phyloP scores from a whole-genome alignment of 2,329 filamentous ascomycete genomes.

The Plenodomus lindquistii region DNA sequence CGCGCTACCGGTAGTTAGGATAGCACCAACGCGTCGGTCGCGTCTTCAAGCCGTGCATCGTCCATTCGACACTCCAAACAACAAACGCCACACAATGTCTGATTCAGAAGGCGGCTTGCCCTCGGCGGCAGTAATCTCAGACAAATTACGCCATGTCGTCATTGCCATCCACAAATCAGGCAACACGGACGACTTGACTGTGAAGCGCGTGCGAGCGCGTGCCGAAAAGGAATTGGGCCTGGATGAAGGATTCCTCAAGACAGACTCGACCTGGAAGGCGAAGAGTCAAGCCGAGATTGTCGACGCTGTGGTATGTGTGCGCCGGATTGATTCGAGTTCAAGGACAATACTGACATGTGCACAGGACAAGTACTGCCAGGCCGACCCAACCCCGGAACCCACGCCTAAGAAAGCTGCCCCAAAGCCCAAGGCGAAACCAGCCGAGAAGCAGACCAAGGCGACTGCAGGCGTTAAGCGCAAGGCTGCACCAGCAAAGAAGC shows the following conservation, averaged over 20 bases:
- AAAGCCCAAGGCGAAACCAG: slow-evolving; percentile 21
- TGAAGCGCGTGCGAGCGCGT: slow-evolving; percentile 59
- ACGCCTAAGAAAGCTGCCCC: slow-evolving; percentile 22
- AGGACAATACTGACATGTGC: slow-evolving; percentile 4
- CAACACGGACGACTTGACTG: slow-evolving; percentile 57
- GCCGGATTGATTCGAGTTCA: background rate
- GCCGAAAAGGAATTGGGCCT: slow-evolving; percentile 58
- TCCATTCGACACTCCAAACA: slow-evolving; percentile 10
- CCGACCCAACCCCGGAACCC: slow-evolving; percentile 25
- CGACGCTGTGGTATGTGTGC: slow-evolving; percentile 30
- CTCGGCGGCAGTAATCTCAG: slow-evolving; percentile 44
- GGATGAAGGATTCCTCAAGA: slow-evolving; percentile 59
- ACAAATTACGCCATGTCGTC: slow-evolving; percentile 48
- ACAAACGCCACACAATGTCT: slow-evolving; percentile 33
- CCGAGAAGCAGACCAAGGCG: slow-evolving; percentile 9
- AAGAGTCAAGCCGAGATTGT: slow-evolving; percentile 48
- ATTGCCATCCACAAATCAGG: slow-evolving; percentile 45
- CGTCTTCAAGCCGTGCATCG: slow-evolving; percentile 4
- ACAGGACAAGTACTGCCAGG: slow-evolving; percentile 34
- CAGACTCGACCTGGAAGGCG: slow-evolving; percentile 57
- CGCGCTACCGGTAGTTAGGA: slow-evolving; percentile 3
- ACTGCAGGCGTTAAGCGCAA: slow-evolving; percentile 38
- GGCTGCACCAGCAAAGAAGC: slow-evolving; percentile 31
- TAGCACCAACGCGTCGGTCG: slow-evolving; percentile 8
- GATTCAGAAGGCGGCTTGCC: slow-evolving; percentile 34